Evolutionary conservation across 2,329 filamentous ascomycete species (phyloP), one percentile per base, ranked within the genome.

Genomic region (Canariomyces notabilis): DNA sequence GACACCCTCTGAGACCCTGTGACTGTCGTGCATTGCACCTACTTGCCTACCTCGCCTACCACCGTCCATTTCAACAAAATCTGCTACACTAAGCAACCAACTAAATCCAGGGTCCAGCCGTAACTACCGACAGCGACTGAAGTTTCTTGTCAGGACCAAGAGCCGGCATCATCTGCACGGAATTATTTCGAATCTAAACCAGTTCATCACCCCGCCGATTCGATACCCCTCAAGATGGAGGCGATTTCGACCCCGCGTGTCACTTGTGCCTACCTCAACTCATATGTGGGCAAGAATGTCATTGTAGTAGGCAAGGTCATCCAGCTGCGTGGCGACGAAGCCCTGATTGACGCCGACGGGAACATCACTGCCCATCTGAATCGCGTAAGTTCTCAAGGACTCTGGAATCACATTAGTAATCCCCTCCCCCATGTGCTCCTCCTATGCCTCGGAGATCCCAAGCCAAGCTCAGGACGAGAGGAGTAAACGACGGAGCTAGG

Each of bases 241-340:
- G 71, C 83, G 59, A 82, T 72, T 49, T 75, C 76, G 20, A 80
- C 89, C 39, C 91, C 93, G 22, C 89, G 93, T 66, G 81, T 96
- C 64, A 88, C 87, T 38, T 85, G 86, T 43, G 71, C 76, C 33
- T 86, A 91, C 68, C 84, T 97, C 48, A 80, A 89, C 63, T 75
- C 76, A 61, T 95, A 90, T 70, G 75, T 82, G 55, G 74, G 75
- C 56, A 77, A 80, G 55, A 87, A 86, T 52, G 87, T 97, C 52
- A 89, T 89, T 58, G 74, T 97, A 45, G 76, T 95, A 5, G 93
- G 93, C 59, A 89, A 85, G 59, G 89, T 97, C 37, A 78, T 80
- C 4, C 83, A 93, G 59, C 74, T 97, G 19, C 83, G 83, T 42
- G 90, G 90, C 56, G 87, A 93, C 42, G 77, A 79, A 41, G 91